A percentile compares a stretch with the other conserved stretches of the same genome.
These are phyloP conservation scores for Diaporthe helianthi DNA, from an alignment of 2,329 filamentous ascomycete species.

Conservation along the genomic window DNA sequence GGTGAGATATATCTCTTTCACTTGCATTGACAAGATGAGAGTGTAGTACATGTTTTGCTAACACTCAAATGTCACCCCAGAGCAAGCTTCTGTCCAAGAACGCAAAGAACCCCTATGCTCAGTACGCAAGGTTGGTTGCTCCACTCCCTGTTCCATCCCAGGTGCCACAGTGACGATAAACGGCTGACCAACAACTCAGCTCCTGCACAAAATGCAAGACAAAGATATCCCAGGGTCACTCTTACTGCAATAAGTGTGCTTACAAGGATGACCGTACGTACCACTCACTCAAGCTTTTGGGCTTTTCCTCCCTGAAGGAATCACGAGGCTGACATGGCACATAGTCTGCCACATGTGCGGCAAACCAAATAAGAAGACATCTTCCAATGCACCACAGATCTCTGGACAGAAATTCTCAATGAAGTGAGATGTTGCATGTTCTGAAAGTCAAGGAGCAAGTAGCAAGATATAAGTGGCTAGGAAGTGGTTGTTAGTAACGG, in stretches of 20 bases:
- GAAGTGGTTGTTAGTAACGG: background rate
- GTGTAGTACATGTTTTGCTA: background rate
- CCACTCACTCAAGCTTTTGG: conserved; percentile 27
- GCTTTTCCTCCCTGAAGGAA: background rate
- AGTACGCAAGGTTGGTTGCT: conserved; percentile 56
- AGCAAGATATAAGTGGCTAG: background rate
- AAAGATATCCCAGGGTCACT: conserved; percentile 67
- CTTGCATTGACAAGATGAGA: background rate
- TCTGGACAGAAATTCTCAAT: conserved; percentile 68
- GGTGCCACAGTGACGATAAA: background rate
- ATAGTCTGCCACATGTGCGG: conserved; percentile 70
- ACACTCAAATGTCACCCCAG: conserved; percentile 43
- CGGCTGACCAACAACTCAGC: conserved; percentile 39
- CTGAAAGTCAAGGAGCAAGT: background rate
- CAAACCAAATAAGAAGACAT: conserved; percentile 61
- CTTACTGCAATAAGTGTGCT: conserved; percentile 67
- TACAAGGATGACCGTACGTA: conserved; percentile 65
- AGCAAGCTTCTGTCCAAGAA: conserved; percentile 70
- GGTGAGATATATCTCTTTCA: conserved; percentile 45
- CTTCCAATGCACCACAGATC: conserved; percentile 58
- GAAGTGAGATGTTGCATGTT: conserved; percentile 52
- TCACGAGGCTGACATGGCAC: background rate
- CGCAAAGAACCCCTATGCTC: conserved; percentile 71
- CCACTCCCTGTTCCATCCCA: no score
- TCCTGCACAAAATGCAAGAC: conserved; percentile 68